Percentiles rank a stretch among this genome's conserved stretches.
Evolutionary conservation across 2,329 filamentous ascomycete genomes (phyloP).

Genomic region (Exophiala calicioides): DNA sequence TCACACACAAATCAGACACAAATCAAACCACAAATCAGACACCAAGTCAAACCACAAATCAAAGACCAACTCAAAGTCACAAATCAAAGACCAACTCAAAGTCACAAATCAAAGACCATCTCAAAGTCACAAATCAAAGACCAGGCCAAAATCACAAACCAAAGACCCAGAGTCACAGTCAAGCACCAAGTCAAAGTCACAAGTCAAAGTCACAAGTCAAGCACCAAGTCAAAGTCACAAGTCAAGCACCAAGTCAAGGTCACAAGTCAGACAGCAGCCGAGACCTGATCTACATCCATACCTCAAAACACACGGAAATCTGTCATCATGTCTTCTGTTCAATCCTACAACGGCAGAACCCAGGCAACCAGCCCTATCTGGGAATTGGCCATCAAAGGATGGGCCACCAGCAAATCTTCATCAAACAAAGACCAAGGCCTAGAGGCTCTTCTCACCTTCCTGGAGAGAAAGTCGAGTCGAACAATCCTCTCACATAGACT

Average conservation of each 20-base stretch:
- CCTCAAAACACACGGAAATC: neutral
- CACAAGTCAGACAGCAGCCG: neutral
- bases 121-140: neutral
- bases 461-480: slow-evolving; percentile 68
- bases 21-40: no score
- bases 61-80: no score
- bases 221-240: neutral
- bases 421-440: slow-evolving; percentile 67
- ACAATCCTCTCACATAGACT: slow-evolving; percentile 45
- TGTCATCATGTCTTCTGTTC: neutral
- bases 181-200: no score
- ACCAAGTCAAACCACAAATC: no score
- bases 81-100: no score
- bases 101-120: neutral
- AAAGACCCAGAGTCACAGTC: no score
- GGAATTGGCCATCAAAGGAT: slow-evolving; percentile 56
- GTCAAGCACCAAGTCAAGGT: neutral
- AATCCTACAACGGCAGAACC: no score
- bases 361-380: slow-evolving; percentile 3
- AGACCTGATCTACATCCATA: neutral
- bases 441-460: slow-evolving; percentile 64
- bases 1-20: no score
- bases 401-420: slow-evolving; percentile 68
- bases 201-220: neutral
- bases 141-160: neutral